Evolutionary conservation across 2,329 filamentous ascomycete genomes (phyloP).

Genomic region (Aspergillus brasiliensis): DNA sequence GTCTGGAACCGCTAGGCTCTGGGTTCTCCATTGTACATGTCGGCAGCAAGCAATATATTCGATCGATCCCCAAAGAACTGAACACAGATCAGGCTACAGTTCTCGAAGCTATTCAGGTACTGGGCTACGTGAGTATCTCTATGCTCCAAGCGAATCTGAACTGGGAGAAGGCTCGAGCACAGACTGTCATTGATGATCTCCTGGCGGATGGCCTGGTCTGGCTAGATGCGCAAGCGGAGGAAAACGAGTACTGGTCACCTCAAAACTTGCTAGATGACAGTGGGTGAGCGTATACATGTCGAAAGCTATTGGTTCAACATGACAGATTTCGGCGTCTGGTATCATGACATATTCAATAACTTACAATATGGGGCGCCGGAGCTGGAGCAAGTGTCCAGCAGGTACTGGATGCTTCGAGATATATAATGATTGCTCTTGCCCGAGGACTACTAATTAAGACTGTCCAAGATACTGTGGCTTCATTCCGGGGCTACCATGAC

Average conservation of each 20-base stretch:
- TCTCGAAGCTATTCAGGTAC: conserved; percentile 83
- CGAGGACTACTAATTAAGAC: too few species aligned
- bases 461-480: too few species aligned
- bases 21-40: conserved; percentile 84
- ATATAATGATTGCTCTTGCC: too few species aligned
- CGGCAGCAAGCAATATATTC: conserved; percentile 81
- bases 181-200: conserved; percentile 87
- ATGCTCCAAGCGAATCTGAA: conserved; percentile 85
- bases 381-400: not conserved
- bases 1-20: conserved; percentile 81
- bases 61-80: conserved; percentile 90
- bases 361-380: not conserved
- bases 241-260: conserved; percentile 86
- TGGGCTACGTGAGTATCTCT: conserved; percentile 85
- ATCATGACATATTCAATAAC: not conserved
- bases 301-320: not conserved
- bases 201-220: conserved; percentile 88
- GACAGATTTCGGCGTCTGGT: not conserved
- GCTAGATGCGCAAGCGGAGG: conserved; percentile 82
- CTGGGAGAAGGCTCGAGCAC: conserved; percentile 82
- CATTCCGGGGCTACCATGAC: too few species aligned
- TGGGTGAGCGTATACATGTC: conserved; percentile 28
- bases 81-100: conserved; percentile 93
- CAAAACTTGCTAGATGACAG: conserved; percentile 48
- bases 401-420: not conserved